Evolutionary conservation across 2,329 filamentous ascomycete genomes (phyloP), one percentile per base, ranked within the genome.

Genomic region (Thelonectria blattea): DNA sequence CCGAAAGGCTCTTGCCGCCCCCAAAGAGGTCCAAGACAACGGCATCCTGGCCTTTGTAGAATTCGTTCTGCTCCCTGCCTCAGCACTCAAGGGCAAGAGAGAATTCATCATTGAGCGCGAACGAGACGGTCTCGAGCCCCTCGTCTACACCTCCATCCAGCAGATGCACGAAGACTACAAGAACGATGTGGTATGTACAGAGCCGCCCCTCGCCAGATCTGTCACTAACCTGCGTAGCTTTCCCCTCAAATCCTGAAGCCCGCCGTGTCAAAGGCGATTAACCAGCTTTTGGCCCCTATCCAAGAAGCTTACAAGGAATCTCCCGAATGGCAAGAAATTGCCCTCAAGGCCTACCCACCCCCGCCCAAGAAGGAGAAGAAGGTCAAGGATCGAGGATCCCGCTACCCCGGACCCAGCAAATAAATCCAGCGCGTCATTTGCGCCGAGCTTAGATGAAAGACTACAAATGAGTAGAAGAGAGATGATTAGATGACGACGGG

Each of bases 161-260:
- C 80, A 91, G 70, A 82, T 98, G 73, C 87, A 92, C 65, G 85
- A 88, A 15, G 94, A 97, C 76, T 98, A 96, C 79, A 75, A 76
- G 58, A 88, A 85, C 53, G 94, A 98, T 72, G 83, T 91, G 65
- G 89, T 92, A 83, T 66, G 85, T 81, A 37, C 15, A 11, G 7
- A 0, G 15, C 12, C 3, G 9, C 5, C 5, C 11, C 22, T 15
- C 2, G 1, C 5, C 2, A 18, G 24, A 5, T 22, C 3, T 18
- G 18, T 52, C 52, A 14, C 46, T 65, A 51, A 64, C 41, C n/a
- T 49, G 15, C 15, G 20, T 5, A 75, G 72, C 84, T 97, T 63
- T 92, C 91, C 1, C 95, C 95, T 0, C 93, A 97, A 80, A 79
- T 91, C 12, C 82, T 98, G 53, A 98, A 99, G 81, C 85, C 89